These are phyloP conservation scores for Paralagenidium karlingii DNA, from an alignment of 352 stramenopile species.

Conservation along the genomic window DNA sequence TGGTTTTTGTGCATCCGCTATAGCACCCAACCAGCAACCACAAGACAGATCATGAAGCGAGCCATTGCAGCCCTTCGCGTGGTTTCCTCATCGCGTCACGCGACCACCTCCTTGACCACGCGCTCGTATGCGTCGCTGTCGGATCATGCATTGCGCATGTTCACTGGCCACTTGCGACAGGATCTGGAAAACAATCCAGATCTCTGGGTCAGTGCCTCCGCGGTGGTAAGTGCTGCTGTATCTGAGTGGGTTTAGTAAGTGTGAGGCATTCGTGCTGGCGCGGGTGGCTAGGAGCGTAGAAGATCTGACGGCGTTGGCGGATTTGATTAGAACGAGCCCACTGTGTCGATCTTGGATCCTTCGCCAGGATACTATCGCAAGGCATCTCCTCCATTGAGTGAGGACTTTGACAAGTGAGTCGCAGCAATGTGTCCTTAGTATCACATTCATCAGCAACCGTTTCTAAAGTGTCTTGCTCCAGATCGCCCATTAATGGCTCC, in stretches of 20 bases:
- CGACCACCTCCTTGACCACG: too few relatives aligned
- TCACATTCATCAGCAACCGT: too few relatives aligned
- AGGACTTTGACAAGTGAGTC: constrained; percentile 24
- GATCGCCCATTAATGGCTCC: constrained; percentile 5
- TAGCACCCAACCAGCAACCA: too few relatives aligned
- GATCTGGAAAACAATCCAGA: constrained; percentile 73
- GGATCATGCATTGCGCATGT: constrained; percentile 42
- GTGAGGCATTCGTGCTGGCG: too few relatives aligned
- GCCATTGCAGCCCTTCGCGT: too few relatives aligned
- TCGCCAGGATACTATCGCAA: constrained; percentile 35
- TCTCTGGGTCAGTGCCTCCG: constrained; percentile 64
- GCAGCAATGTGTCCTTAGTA: constrained; percentile 2
- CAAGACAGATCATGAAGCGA: too few relatives aligned
- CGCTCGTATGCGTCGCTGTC: too few relatives aligned
- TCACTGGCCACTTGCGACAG: constrained; percentile 38
- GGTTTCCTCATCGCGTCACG: too few relatives aligned
- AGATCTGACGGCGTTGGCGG: constrained; percentile 1
- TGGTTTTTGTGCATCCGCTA: too few relatives aligned
- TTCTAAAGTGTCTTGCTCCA: too few relatives aligned
- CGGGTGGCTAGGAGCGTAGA: background rate
- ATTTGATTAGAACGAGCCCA: constrained; percentile 49
- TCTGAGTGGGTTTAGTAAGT: too few relatives aligned
- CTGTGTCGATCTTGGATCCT: constrained; percentile 70
- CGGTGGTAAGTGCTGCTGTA: constrained; percentile 49
- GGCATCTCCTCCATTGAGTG: too few relatives aligned